phyloP scores from a whole-genome alignment of 352 stramenopile genomes.

The Globisporangium paddicum region DNA sequence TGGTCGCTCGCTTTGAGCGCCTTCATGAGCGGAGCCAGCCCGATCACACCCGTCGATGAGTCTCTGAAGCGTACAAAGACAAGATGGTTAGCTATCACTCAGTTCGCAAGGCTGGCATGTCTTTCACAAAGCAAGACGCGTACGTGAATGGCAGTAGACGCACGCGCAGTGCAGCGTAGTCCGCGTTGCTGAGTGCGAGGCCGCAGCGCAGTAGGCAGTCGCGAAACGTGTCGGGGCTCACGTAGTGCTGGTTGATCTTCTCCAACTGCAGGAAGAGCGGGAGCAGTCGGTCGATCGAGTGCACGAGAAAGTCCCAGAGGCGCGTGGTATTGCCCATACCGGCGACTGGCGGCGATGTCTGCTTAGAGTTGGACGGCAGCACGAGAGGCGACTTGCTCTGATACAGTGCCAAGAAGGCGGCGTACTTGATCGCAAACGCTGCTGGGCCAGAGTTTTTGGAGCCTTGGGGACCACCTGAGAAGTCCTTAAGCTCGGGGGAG shows the following conservation, averaged over 20 bases:
- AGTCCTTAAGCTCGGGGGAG: constrained; percentile 27
- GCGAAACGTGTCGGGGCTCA: constrained; percentile 59
- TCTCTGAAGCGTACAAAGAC: too few relatives aligned
- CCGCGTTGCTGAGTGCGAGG: constrained; percentile 57
- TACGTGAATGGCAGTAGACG: constrained; percentile 59
- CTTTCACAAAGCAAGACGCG: neutral
- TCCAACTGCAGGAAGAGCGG: constrained; percentile 54
- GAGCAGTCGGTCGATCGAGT: constrained; percentile 39
- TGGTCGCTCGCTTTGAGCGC: constrained; percentile 47
- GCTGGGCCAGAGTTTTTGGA: constrained; percentile 3
- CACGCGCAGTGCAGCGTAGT: constrained; percentile 64
- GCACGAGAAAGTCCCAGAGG: constrained; percentile 62
- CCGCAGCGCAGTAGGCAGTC: constrained; percentile 55
- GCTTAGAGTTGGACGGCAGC: constrained; percentile 32
- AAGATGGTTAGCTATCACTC: neutral
- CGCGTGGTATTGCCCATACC: constrained; percentile 40
- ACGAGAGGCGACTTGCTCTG: constrained; percentile 26
- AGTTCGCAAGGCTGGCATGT: neutral
- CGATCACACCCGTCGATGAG: constrained; percentile 39
- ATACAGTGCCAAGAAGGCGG: constrained; percentile 50
- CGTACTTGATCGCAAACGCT: constrained; percentile 50
- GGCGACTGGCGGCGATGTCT: constrained; percentile 40
- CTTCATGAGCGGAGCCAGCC: constrained; percentile 33
- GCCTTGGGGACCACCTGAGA: constrained; percentile 3
- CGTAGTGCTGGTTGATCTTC: constrained; percentile 38